These are phyloP conservation scores for Gossypium anomalum DNA, from an alignment of 345 rosid species.

Conservation along the genomic window DNA sequence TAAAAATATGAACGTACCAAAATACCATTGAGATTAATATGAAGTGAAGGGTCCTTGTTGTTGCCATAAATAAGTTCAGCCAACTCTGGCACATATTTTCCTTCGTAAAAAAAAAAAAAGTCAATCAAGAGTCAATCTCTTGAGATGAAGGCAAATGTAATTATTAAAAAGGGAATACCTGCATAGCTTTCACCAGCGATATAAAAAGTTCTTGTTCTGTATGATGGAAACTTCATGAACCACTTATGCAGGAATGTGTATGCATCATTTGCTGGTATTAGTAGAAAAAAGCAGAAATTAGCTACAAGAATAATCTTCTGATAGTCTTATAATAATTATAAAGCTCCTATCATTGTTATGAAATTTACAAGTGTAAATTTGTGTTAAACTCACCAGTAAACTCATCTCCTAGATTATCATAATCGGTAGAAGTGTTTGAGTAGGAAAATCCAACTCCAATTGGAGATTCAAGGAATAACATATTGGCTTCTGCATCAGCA, in stretches of 20 bases:
- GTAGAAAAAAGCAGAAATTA: constrained; percentile 8
- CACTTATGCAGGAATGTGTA: constrained; percentile 69
- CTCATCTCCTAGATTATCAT: constrained; percentile 56
- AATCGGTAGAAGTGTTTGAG: constrained; percentile 69
- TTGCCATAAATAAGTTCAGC: constrained; percentile 65
- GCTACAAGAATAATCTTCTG: constrained; percentile 6
- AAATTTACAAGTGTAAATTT: too few species aligned
- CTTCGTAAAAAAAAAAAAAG: constrained; percentile 26
- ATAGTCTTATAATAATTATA: not conserved
- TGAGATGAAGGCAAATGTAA: not conserved
- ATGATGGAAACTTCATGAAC: constrained; percentile 71
- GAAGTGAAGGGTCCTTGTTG: constrained; percentile 49
- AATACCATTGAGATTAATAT: constrained; percentile 68
- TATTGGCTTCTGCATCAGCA: constrained; percentile 74
- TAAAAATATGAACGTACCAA: constrained; percentile 46
- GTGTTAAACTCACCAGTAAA: not conserved
- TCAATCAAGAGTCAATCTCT: not conserved
- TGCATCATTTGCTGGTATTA: constrained; percentile 60
- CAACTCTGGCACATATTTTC: constrained; percentile 80
- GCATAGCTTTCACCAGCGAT: constrained; percentile 97
- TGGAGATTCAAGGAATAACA: constrained; percentile 88
- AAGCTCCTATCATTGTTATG: too few species aligned
- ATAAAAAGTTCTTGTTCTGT: constrained; percentile 48
- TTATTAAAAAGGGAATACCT: constrained; percentile 34
- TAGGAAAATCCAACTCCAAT: constrained; percentile 94